Evolutionary conservation across 2,329 filamentous ascomycete genomes (phyloP), one percentile per base, ranked within the genome.

Genomic region (Botryosphaeria dothidea): DNA sequence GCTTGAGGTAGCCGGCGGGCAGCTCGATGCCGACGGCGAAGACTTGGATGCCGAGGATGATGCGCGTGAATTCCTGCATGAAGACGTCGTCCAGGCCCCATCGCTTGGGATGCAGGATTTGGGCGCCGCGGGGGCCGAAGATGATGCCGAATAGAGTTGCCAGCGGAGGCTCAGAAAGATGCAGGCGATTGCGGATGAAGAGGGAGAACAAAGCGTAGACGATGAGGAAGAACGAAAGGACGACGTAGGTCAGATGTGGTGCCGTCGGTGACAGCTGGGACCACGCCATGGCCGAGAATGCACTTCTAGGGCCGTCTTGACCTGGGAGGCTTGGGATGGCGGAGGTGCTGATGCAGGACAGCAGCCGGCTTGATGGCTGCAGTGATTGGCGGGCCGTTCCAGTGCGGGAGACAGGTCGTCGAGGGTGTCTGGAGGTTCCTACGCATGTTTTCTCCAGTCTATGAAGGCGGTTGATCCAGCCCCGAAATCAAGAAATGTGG

Each of bases 121-220:
- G 73, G 2, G 81, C 68, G 1, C 74, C 78, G 34, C 70, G 71
- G 0, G 81, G 81, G 7, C 81, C 81, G 11, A 82, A 72, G 29
- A 79, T 45, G 41, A 83, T 81, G 6, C 81, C 81, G 48, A 81
- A 74, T 1, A 82, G 62, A 0, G 82, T 78, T 15, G 81, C 81
- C 21, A 83, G 74, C 4, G 81, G 81, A 4, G 81, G 81, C 70
- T 83, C 81, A 11, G 80, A 81, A 17, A 83, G 76, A 67, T 84
- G 81, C 2, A 83, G 73, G 8, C 79, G 75, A 66, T 83, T 83
- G 38, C 80, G 74, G 65, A 83, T 79, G 69, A 81, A 78, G 46
- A 76, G 72, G 8, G 78, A 78, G 71, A 83, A 83, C 9, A 83
- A 72, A 0, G 79, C 78, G 68, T 83, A 83, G 31, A 72, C 69